These are phyloP conservation scores for Fomitiporia mediterranea DNA, from an alignment of 1,284 basidiomycete species.

Conservation along the genomic window DNA sequence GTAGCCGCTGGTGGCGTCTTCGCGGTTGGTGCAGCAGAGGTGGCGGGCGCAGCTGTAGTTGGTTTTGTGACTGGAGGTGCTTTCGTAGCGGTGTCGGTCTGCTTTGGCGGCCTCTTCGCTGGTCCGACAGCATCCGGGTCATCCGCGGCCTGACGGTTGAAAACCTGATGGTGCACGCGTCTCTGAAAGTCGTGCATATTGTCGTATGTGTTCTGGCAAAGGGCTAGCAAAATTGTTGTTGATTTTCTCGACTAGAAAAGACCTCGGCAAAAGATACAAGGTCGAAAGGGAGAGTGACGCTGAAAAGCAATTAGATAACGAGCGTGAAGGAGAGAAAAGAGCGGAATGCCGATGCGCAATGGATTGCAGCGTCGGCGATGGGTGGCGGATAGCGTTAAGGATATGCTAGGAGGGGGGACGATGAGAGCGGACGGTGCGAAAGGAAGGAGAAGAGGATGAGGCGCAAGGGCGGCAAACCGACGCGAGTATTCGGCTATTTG, in stretches of 20 bases:
- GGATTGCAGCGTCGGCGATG: slow-evolving; percentile 6
- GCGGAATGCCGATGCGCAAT: slow-evolving; percentile 15
- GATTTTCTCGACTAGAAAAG: neutral
- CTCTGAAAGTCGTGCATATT: slow-evolving; percentile 14
- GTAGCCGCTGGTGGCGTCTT: neutral
- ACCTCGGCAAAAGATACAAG: neutral
- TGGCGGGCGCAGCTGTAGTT: neutral
- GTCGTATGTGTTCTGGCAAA: neutral
- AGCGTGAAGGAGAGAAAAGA: slow-evolving; percentile 16
- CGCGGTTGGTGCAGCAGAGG: neutral
- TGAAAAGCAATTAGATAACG: neutral
- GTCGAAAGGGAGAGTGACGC: slow-evolving; percentile 1
- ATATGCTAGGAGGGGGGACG: neutral
- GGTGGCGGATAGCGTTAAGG: neutral
- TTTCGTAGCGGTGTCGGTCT: neutral
- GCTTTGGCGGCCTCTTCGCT: neutral
- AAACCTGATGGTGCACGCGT: slow-evolving; percentile 12
- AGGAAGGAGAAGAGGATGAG: neutral
- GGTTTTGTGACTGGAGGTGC: neutral
- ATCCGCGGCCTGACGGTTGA: slow-evolving; percentile 1
- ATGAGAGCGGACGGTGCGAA: neutral
- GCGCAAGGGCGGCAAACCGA: neutral
- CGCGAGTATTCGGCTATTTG: neutral
- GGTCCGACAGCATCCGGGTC: neutral
- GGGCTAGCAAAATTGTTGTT: neutral